phyloP scores from a whole-genome alignment of 371 early-diverging fungal genomes.

The Mortierella sp. region DNA sequence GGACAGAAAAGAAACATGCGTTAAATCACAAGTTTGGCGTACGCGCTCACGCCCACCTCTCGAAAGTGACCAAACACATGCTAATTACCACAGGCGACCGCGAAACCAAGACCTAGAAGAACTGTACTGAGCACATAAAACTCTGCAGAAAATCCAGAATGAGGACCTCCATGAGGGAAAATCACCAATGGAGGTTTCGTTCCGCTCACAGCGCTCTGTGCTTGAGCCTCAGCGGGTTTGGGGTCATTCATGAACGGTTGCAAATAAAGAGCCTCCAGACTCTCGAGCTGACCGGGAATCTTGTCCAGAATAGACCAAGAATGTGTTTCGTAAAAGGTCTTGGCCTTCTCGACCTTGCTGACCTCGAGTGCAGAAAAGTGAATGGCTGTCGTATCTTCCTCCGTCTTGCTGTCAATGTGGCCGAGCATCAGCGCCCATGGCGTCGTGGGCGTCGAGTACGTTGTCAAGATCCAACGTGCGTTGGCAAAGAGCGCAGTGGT shows the following conservation, averaged over 20 bases:
- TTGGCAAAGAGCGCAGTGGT: conserved; percentile 30
- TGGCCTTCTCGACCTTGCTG: conserved; percentile 27
- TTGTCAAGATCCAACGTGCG: conserved; percentile 33
- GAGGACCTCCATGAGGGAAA: conserved; percentile 79
- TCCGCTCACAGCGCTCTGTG: conserved; percentile 41
- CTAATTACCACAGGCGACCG: conserved; percentile 56
- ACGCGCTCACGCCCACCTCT: not conserved
- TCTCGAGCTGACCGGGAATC: conserved; percentile 44
- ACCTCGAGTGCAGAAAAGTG: conserved; percentile 32
- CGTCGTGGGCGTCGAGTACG: conserved; percentile 40
- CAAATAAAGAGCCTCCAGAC: conserved; percentile 25
- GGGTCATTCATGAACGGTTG: conserved; percentile 24
- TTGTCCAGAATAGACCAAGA: conserved; percentile 38
- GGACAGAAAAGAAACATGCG: no score
- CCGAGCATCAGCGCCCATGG: conserved; percentile 47
- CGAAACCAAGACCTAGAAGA: conserved; percentile 66
- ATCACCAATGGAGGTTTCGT: conserved; percentile 61
- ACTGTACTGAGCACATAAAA: conserved; percentile 56
- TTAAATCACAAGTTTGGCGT: not conserved
- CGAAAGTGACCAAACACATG: not conserved
- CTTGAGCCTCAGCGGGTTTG: conserved; percentile 13
- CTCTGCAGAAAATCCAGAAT: conserved; percentile 62
- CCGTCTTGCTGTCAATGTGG: conserved; percentile 11
- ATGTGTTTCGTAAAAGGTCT: conserved; percentile 29
- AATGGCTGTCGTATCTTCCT: conserved; percentile 7